Evolutionary conservation across 1,284 basidiomycete genomes (phyloP).

Genomic region (Ceratobasidium sp.): DNA sequence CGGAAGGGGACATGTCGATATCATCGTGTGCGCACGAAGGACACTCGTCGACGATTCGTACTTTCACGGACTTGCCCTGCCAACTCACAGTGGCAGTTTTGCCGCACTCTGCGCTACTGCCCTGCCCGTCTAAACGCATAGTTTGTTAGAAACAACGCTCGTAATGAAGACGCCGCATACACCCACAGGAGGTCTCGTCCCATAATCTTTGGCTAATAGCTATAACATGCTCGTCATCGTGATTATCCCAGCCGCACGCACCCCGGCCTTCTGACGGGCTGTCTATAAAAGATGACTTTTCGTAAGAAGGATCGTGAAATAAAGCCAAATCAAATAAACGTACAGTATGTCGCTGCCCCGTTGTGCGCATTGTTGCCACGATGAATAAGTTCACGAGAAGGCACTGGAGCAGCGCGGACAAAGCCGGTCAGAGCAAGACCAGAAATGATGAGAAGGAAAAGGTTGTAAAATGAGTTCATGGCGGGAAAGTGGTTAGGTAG

Average conservation of each 20-base stretch:
- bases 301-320: too few species aligned
- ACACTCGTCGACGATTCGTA: conserved; percentile 1
- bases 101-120: background rate
- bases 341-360: background rate
- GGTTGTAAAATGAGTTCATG: too few species aligned
- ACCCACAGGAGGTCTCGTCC: background rate
- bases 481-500: too few species aligned
- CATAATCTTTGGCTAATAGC: background rate
- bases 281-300: background rate
- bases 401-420: too few species aligned
- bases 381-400: too few species aligned
- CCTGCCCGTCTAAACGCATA: background rate
- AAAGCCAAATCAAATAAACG: background rate
- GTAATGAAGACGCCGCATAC: background rate
- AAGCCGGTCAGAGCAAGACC: too few species aligned
- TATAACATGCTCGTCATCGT: background rate
- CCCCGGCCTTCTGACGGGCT: background rate
- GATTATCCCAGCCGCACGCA: background rate
- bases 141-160: background rate
- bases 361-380: background rate
- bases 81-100: background rate
- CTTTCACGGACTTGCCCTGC: background rate
- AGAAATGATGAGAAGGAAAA: too few species aligned
- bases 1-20: conserved; percentile 3
- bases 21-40: background rate